Percentiles rank a stretch among this genome's conserved stretches.
phyloP scores from a whole-genome alignment of 345 rosid genomes.

The Populus ilicifolia region DNA sequence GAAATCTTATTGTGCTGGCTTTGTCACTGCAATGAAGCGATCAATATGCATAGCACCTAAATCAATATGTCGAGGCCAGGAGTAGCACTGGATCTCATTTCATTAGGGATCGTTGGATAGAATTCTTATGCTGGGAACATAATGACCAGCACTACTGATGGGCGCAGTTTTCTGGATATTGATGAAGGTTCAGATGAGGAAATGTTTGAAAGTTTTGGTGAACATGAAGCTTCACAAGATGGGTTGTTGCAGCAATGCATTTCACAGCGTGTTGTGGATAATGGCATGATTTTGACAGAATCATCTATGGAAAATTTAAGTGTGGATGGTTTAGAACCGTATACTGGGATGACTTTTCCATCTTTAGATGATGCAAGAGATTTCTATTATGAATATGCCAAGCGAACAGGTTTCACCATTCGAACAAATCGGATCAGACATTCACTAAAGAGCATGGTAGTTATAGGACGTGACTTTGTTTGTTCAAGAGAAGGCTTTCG shows the following conservation, averaged over 20 bases:
- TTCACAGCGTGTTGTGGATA: slow-evolving; percentile 6
- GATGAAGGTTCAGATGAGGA: slow-evolving; percentile 29
- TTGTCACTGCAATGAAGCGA: not conserved
- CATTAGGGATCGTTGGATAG: not conserved
- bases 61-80: not conserved
- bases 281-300: slow-evolving; percentile 17
- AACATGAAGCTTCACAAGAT: slow-evolving; percentile 14
- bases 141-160: slow-evolving; percentile 20
- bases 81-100: not conserved
- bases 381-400: slow-evolving; percentile 42
- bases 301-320: slow-evolving; percentile 14
- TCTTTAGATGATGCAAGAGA: slow-evolving; percentile 40
- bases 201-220: slow-evolving; percentile 20
- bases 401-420: slow-evolving; percentile 34
- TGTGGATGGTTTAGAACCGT: slow-evolving; percentile 23
- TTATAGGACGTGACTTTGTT: slow-evolving; percentile 40
- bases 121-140: not conserved
- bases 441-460: slow-evolving; percentile 35
- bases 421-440: slow-evolving; percentile 39
- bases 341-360: slow-evolving; percentile 30
- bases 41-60: not conserved
- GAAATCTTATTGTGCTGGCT: not conserved
- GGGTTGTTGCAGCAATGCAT: slow-evolving; percentile 12
- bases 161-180: slow-evolving; percentile 19
- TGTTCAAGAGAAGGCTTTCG: slow-evolving; percentile 42